Percentiles rank a stretch among this genome's conserved stretches.
These are phyloP conservation scores for Medicago ruthenica DNA, from an alignment of 306 rosid genomes.

Conservation along the genomic window DNA sequence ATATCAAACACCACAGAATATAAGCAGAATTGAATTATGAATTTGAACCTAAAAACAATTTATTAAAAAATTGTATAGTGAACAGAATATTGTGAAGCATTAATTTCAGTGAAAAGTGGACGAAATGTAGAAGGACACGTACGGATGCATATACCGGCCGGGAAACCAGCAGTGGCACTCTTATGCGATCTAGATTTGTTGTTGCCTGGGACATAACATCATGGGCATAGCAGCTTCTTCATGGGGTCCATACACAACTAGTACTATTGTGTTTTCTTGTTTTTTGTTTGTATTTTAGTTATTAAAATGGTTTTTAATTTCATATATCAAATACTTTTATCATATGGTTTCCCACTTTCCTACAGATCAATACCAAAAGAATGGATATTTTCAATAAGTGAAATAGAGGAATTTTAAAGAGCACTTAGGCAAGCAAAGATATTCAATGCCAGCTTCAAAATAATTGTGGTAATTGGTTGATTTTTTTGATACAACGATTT, in stretches of 20 bases:
- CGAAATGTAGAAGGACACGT: constrained; percentile 50
- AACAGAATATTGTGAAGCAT: constrained; percentile 47
- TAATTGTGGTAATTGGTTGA: not conserved
- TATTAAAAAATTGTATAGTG: not conserved
- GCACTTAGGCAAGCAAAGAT: not conserved
- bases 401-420: too few relatives aligned
- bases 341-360: not conserved
- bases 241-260: constrained; percentile 52
- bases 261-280: not conserved
- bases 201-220: constrained; percentile 57
- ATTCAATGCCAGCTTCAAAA: not conserved
- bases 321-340: too few relatives aligned
- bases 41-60: constrained; percentile 1
- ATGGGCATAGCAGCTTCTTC: constrained; percentile 71
- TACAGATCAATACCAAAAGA: not conserved
- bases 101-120: constrained; percentile 58
- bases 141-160: constrained; percentile 52
- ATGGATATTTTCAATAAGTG: too few relatives aligned
- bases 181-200: constrained; percentile 51
- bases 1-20: constrained; percentile 19
- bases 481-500: too few relatives aligned
- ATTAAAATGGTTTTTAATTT: too few relatives aligned
- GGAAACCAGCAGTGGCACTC: constrained; percentile 55
- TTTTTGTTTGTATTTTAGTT: not conserved
- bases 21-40: constrained; percentile 19